phyloP scores from a whole-genome alignment of 345 rosid species.

The Aegle marmelos region DNA sequence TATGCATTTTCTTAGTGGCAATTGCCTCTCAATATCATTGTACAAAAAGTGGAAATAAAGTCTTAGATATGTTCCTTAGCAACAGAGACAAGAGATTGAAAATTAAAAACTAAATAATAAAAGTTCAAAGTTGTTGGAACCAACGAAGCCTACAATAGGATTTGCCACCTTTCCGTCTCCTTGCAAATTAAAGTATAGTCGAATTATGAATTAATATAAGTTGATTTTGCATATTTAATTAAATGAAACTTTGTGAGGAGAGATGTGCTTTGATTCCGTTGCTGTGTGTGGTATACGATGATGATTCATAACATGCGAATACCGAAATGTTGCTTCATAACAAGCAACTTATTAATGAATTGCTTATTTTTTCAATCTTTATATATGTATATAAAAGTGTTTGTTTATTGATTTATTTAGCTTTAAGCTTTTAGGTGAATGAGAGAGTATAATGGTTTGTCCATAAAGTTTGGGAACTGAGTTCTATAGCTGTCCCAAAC shows the following conservation, averaged over 20 bases:
- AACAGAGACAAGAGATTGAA: background rate
- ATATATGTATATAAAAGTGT: no score
- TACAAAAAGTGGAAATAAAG: no score
- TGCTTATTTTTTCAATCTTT: background rate
- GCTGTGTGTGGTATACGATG: background rate
- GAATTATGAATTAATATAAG: background rate
- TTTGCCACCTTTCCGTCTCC: constrained; percentile 31
- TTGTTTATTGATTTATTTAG: no score
- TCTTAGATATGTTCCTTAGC: no score
- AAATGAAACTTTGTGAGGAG: background rate
- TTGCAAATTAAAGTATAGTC: constrained; percentile 11
- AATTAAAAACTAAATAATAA: constrained; percentile 1
- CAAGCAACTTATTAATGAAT: background rate
- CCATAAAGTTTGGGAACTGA: no score
- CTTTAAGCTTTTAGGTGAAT: no score
- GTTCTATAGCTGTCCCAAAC: no score
- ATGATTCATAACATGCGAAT: background rate
- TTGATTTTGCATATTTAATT: background rate
- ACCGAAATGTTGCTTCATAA: background rate
- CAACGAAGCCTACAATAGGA: constrained; percentile 32
- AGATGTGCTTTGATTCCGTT: no score
- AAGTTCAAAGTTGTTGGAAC: background rate
- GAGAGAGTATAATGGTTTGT: no score
- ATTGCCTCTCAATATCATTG: no score
- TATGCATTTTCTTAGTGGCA: no score